Conservation (phyloP, 1,139 yeast genomes). For the Debaryomyces fabryi region DNA sequence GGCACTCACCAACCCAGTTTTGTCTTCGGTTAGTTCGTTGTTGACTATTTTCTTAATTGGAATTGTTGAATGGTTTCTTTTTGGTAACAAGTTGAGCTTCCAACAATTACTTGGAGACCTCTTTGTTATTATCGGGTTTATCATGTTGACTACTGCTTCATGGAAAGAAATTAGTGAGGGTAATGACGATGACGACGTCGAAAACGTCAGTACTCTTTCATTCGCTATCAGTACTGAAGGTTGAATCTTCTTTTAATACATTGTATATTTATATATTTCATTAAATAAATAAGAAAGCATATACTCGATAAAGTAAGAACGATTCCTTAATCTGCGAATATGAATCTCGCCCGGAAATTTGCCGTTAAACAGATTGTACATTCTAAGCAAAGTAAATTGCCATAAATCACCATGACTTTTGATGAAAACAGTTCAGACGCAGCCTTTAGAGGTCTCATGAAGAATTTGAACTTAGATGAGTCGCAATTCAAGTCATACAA, state of each 20-base stretch:
- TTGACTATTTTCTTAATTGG: constrained; percentile 83
- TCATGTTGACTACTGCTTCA: constrained; percentile 67
- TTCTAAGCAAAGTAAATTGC: not conserved
- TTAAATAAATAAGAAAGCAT: not conserved
- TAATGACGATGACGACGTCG: constrained; percentile 61
- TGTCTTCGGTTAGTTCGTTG: constrained; percentile 80
- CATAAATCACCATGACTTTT: constrained; percentile 10
- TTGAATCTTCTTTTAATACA: not conserved
- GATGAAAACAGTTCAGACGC: constrained; percentile 20
- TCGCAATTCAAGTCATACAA: constrained; percentile 26
- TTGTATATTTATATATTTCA: constrained; percentile 4
- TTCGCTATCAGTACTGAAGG: constrained; percentile 42
- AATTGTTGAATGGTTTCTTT: constrained; percentile 71
- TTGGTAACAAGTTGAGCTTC: constrained; percentile 53
- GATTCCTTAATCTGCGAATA: not conserved
- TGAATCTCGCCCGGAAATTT: not conserved
- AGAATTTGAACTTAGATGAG: constrained; percentile 38
- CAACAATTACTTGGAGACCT: constrained; percentile 59
- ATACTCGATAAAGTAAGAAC: not conserved
- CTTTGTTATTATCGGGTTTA: constrained; percentile 68
- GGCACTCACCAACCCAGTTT: constrained; percentile 85
- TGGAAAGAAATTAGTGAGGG: constrained; percentile 74
- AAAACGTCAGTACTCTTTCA: constrained; percentile 46
- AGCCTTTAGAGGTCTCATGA: constrained; percentile 44
- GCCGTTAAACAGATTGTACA: not conserved